Base-by-base conservation (phyloP, 2,329 filamentous ascomycete species). In the Xylariaceae sp. region DNA sequence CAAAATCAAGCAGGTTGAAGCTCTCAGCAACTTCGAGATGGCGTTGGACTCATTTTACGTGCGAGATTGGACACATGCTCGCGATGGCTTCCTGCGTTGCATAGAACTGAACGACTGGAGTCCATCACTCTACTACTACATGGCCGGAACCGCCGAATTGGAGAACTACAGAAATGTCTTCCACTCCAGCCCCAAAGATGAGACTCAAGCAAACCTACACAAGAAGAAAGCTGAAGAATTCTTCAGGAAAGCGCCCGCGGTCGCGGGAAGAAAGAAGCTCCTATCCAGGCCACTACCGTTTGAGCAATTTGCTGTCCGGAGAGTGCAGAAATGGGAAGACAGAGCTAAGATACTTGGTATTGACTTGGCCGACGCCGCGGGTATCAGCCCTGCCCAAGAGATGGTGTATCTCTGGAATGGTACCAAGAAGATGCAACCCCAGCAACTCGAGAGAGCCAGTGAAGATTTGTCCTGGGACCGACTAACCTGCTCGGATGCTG, bases 331-430 rank as follows among this genome's bases (percentile, higher is more conserved):
- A 65, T 96, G 91, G 91, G 85, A 94, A 59, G 80, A 82, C 22
- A 77, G 89, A 19, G 82, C 86, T 4, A 84, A 83, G 59, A 72
- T 77, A 37, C 78, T 83, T 65, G 73, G 76, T 2, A 67, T 88
- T 23, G 78, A 84, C 38, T 72, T 96, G 3, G 77, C 86, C 2
- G 92, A 97, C 56, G 90, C 86, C 0, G 75, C 94, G 7, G 90
- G 90, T 0, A 75, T 88, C 3, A 86, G 83, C 48, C 93, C 93
- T 0, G 73, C 88, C 1, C 80, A 90, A 58, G 93, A 97, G 70
- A 95, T 97, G 86, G 83, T 86, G 11, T 95, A 92, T 64, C 82
- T 97, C 57, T 97, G 91, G 91, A 91, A 88, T 60, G 92, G 91
- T 1, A 82, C 81, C 56, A 92, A 88, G 66, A 82, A 89, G 44